Conservation (phyloP, 768 basidiomycete species). For the Lactarius quietus region DNA sequence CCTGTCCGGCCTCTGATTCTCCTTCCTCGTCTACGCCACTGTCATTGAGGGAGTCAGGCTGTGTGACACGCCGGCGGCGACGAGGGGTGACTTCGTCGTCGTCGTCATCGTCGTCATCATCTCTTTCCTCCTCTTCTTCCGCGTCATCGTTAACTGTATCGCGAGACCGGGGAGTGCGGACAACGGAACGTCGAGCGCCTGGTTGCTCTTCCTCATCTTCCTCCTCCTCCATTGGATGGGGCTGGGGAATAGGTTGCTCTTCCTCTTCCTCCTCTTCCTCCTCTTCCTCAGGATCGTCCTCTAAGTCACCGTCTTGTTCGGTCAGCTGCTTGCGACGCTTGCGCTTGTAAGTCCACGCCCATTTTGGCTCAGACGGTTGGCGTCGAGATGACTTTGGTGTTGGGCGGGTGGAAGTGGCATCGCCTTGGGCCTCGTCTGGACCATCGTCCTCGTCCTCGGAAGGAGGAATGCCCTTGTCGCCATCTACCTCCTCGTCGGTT, state of each 20-base stretch:
- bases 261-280: conserved; percentile 44
- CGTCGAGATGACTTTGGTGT: conserved; percentile 53
- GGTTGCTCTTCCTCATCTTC: conserved; percentile 37
- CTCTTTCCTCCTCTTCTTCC: conserved; percentile 29
- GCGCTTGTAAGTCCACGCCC: conserved; percentile 68
- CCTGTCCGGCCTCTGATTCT: conserved; percentile 26
- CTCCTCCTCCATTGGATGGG: conserved; percentile 42
- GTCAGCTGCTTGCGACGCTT: conserved; percentile 28
- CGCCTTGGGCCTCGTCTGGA: conserved; percentile 28
- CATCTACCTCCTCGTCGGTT: conserved; percentile 75
- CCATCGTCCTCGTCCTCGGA: conserved; percentile 23
- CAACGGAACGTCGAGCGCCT: conserved; percentile 22
- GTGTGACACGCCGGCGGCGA: conserved; percentile 17
- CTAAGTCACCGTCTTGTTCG: conserved; percentile 35
- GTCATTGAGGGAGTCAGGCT: conserved; percentile 21
- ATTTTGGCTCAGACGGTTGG: conserved; percentile 77
- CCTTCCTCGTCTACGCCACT: conserved; percentile 27
- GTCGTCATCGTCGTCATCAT: conserved; percentile 23
- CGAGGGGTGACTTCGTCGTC: conserved; percentile 25
- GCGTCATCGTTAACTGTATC: conserved; percentile 24
- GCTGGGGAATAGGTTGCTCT: conserved; percentile 34
- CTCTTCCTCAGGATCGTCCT: conserved; percentile 40
- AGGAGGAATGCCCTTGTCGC: conserved; percentile 30
- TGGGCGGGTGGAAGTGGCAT: conserved; percentile 19
- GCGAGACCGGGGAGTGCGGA: conserved; percentile 23